Evolutionary conservation across 2,329 filamentous ascomycete species (phyloP).

Genomic region (Fusarium redolens): DNA sequence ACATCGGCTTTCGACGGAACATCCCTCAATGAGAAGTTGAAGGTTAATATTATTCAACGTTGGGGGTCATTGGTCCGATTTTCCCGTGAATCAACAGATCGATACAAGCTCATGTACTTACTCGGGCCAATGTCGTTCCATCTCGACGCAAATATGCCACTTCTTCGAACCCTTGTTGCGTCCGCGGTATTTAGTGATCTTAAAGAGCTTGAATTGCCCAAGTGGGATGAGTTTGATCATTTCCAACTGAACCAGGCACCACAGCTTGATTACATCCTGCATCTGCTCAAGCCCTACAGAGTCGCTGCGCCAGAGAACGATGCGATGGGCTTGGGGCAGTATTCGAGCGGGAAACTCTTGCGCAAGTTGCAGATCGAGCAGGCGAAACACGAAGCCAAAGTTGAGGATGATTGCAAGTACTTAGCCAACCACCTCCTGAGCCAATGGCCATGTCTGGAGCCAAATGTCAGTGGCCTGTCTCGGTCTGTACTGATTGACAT

Average conservation of each 20-base stretch:
- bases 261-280: slow-evolving; percentile 28
- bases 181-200: slow-evolving; percentile 38
- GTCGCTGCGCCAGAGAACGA: slow-evolving; percentile 11
- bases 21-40: slow-evolving; percentile 36
- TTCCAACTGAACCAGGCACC: slow-evolving; percentile 40
- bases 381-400: slow-evolving; percentile 32
- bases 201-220: slow-evolving; percentile 20
- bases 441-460: slow-evolving; percentile 44
- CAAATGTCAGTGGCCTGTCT: slow-evolving; percentile 24
- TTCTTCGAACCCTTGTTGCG: slow-evolving; percentile 38
- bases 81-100: slow-evolving; percentile 9
- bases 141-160: slow-evolving; percentile 30
- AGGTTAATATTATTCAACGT: slow-evolving; percentile 27
- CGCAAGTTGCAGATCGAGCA: slow-evolving; percentile 35
- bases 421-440: slow-evolving; percentile 38
- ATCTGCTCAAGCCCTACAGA: slow-evolving; percentile 37
- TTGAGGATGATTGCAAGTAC: slow-evolving; percentile 40
- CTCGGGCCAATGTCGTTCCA: slow-evolving; percentile 40
- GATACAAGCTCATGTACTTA: slow-evolving; percentile 40
- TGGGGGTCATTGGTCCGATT: slow-evolving; percentile 38
- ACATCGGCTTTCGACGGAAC: slow-evolving; percentile 16
- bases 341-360: slow-evolving; percentile 38
- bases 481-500: slow-evolving; percentile 38
- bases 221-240: slow-evolving; percentile 37
- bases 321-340: slow-evolving; percentile 21